Percentiles rank a stretch among this genome's conserved stretches.
Conservation (phyloP, 2,329 filamentous ascomycete species). For the Venturia carpophila region DNA sequence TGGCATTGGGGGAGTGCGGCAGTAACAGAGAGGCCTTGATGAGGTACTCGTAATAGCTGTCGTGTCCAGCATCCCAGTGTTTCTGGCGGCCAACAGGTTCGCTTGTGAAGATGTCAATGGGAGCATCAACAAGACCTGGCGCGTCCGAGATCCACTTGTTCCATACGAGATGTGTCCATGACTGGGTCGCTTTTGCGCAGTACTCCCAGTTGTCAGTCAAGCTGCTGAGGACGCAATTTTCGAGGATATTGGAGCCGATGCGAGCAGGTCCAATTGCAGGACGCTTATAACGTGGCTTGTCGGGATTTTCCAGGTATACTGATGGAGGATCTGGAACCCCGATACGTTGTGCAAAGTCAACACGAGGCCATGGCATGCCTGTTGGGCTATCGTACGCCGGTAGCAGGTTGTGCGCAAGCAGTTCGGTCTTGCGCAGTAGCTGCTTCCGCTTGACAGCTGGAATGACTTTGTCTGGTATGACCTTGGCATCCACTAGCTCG, state of each 20-base stretch:
- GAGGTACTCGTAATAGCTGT: conserved; percentile 38
- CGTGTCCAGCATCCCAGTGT: conserved; percentile 39
- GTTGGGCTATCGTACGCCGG: conserved; percentile 36
- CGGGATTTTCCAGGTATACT: conserved; percentile 26
- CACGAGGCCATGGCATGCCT: conserved; percentile 39
- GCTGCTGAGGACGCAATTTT: conserved; percentile 36
- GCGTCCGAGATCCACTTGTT: conserved; percentile 34
- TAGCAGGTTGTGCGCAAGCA: conserved; percentile 31
- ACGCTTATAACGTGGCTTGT: conserved; percentile 29
- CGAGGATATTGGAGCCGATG: conserved; percentile 38
- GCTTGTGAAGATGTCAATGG: conserved; percentile 38
- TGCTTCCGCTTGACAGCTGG: conserved; percentile 27
- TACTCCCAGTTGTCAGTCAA: conserved; percentile 36
- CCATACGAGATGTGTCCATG: conserved; percentile 41
- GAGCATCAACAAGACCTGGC: conserved; percentile 36
- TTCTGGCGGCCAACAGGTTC: conserved; percentile 32
- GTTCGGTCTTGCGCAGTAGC: conserved; percentile 32
- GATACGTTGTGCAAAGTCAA: conserved; percentile 33
- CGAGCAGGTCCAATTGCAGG: conserved; percentile 35
- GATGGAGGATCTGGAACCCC: conserved; percentile 29
- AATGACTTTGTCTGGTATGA: conserved; percentile 31
- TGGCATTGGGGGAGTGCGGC: conserved; percentile 30
- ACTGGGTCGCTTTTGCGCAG: conserved; percentile 34
- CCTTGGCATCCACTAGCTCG: conserved; percentile 35
- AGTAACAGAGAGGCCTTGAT: conserved; percentile 34